Percentiles rank a stretch among this genome's conserved stretches.
These are phyloP conservation scores for Plasmodium knowlesi DNA, from an alignment of 169 alveolate genomes.

Conservation along the genomic window DNA sequence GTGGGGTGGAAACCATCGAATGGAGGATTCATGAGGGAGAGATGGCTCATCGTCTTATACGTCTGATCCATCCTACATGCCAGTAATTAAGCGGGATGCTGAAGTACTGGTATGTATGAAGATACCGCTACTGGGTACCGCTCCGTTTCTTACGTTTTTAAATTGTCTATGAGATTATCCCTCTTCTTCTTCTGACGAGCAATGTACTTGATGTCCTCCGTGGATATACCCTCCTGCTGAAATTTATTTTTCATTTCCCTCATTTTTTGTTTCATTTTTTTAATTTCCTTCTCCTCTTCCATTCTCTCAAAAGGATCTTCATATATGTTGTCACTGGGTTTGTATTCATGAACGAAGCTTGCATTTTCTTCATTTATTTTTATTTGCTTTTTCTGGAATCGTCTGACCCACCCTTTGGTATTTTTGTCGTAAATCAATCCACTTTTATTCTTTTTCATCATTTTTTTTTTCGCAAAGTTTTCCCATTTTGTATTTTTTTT, in stretches of 20 bases:
- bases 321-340: conserved; percentile 24
- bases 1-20: background rate
- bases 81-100: background rate
- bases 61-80: background rate
- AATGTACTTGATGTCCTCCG: conserved; percentile 41
- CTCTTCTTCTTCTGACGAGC: conserved; percentile 34
- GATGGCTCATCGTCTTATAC: background rate
- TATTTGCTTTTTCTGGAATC: conserved; percentile 52
- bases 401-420: conserved; percentile 53
- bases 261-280: conserved; percentile 60
- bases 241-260: conserved; percentile 58
- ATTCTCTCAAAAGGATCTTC: conserved; percentile 50
- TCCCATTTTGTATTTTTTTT: conserved; percentile 57
- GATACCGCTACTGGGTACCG: background rate
- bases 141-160: conserved; percentile 24
- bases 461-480: conserved; percentile 19
- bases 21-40: background rate
- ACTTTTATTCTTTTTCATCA: conserved; percentile 25
- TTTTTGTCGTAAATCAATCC: conserved; percentile 29
- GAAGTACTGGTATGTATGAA: background rate
- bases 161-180: conserved; percentile 29
- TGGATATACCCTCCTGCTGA: conserved; percentile 40
- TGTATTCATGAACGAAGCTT: conserved; percentile 40
- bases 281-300: conserved; percentile 54
- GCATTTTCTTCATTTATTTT: conserved; percentile 40